These are phyloP conservation scores for Trichophyton rubrum DNA, from an alignment of 2,329 filamentous ascomycete species.

Conservation along the genomic window DNA sequence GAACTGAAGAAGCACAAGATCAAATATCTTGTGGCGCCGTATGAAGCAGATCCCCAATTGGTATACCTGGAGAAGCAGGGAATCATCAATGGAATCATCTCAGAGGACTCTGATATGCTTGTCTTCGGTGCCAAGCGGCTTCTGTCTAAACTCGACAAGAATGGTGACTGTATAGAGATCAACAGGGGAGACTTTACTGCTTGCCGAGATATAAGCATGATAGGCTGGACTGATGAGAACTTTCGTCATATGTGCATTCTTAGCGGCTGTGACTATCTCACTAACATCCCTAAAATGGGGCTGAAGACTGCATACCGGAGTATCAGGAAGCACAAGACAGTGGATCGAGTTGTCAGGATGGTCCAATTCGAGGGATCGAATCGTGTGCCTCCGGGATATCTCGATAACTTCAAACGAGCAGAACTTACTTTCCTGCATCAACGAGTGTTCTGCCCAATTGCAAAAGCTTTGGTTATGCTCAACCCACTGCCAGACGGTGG, in stretches of 20 bases:
- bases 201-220: conserved; percentile 74
- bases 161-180: conserved; percentile 86
- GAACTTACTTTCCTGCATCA: conserved; percentile 91
- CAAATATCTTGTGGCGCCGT: conserved; percentile 85
- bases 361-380: conserved; percentile 82
- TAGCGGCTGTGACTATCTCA: conserved; percentile 92
- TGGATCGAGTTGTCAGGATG: conserved; percentile 69
- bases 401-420: conserved; percentile 69
- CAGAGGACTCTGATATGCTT: conserved; percentile 89
- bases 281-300: conserved; percentile 71
- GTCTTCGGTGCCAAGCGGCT: conserved; percentile 89
- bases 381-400: conserved; percentile 66
- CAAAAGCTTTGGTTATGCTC: conserved; percentile 60
- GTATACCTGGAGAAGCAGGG: conserved; percentile 84
- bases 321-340: conserved; percentile 76
- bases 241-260: conserved; percentile 94
- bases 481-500: conserved; percentile 53
- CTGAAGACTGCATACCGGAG: conserved; percentile 87
- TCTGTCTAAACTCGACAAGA: conserved; percentile 86
- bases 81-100: conserved; percentile 74
- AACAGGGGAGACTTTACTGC: conserved; percentile 78
- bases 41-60: conserved; percentile 94
- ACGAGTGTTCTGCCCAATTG: conserved; percentile 76
- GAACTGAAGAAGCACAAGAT: conserved; percentile 71
- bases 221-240: conserved; percentile 82